Evolutionary conservation across 108 stramenopile species (phyloP).

Genomic region (Bacterosira constricta): DNA sequence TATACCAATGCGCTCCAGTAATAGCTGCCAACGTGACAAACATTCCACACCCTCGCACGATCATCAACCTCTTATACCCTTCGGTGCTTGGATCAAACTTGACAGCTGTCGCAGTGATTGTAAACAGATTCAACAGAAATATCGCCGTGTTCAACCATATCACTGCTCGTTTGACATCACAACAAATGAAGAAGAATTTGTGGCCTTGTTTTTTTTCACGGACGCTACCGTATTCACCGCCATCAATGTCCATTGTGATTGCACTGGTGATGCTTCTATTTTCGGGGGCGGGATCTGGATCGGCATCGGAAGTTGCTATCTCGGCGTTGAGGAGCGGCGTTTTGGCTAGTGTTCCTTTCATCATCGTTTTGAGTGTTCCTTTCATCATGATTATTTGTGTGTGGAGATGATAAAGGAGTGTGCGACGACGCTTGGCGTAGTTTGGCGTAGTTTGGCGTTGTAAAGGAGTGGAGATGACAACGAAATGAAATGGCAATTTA

Average conservation of each 20-base stretch:
- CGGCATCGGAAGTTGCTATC: neutral
- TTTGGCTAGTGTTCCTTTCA: neutral
- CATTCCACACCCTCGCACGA: slow-evolving; percentile 2
- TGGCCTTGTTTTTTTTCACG: neutral
- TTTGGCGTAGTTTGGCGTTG: no score
- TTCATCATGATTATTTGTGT: no score
- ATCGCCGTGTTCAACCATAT: neutral
- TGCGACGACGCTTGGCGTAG: no score
- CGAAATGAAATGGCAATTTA: no score
- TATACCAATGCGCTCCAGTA: slow-evolving; percentile 20
- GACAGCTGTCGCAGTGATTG: neutral
- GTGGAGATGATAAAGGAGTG: no score
- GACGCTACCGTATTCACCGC: neutral
- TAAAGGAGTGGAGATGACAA: no score
- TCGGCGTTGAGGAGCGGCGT: neutral
- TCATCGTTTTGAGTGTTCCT: neutral
- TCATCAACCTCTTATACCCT: neutral
- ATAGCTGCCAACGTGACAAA: neutral
- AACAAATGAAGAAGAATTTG: slow-evolving; percentile 4
- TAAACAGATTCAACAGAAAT: neutral
- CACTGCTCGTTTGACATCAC: neutral
- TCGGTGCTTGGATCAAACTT: neutral
- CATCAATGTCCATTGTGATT: neutral
- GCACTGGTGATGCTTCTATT: neutral
- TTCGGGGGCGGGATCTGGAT: neutral